phyloP scores from a whole-genome alignment of 176 grass and related monocot species.

The Elaeis guineensis region DNA sequence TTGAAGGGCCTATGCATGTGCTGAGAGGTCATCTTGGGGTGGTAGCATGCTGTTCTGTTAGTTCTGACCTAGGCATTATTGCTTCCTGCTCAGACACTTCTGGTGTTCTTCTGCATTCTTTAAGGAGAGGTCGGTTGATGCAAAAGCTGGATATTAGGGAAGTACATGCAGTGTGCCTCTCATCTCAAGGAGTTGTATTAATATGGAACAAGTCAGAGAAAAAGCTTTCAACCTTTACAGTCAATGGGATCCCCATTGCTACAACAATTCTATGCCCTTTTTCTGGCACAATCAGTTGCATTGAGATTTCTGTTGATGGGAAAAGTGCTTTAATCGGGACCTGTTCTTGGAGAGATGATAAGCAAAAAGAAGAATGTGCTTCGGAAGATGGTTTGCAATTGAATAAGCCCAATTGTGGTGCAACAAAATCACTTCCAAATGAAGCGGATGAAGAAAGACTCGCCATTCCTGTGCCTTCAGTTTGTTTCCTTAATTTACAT shows the following conservation, averaged over 20 bases:
- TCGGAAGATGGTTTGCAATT: conserved; percentile 18
- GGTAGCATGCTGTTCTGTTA: conserved; percentile 74
- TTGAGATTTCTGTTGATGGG: conserved; percentile 83
- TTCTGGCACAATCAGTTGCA: conserved; percentile 70
- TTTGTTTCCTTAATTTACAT: conserved; percentile 88
- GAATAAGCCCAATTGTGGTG: conserved; percentile 1
- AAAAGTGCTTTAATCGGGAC: conserved; percentile 71
- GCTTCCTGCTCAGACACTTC: conserved; percentile 62
- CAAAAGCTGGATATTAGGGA: conserved; percentile 53
- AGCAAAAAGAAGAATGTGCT: conserved; percentile 27
- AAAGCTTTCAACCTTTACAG: conserved; percentile 81
- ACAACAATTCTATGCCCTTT: conserved; percentile 59
- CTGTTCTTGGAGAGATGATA: conserved; percentile 37
- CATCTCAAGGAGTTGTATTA: conserved; percentile 83
- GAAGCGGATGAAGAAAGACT: conserved; percentile 24
- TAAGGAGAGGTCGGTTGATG: conserved; percentile 75
- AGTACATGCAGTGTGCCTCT: conserved; percentile 57
- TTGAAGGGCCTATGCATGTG: conserved; percentile 94
- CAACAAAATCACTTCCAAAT: not conserved
- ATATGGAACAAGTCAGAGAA: conserved; percentile 76
- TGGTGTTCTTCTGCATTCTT: conserved; percentile 87
- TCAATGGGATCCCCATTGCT: conserved; percentile 79
- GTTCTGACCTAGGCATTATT: conserved; percentile 80
- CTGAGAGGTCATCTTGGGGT: conserved; percentile 91
- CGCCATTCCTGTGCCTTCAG: conserved; percentile 68